Base-by-base conservation (phyloP, 1,284 basidiomycete genomes). In the Malassezia arunalokei region DNA sequence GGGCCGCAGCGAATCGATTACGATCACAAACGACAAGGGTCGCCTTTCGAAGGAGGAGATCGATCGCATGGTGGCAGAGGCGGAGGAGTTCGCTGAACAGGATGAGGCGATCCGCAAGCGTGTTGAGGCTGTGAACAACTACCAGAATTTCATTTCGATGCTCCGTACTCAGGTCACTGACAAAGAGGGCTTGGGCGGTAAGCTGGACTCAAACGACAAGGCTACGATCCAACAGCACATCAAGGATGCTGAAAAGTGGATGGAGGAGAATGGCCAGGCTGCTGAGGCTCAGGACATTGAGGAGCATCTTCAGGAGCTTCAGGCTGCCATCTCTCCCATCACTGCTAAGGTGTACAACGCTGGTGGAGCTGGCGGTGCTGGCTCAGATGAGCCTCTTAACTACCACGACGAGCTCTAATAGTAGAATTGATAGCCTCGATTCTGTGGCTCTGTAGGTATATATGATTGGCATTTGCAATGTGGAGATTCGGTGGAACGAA, bases 181-280 rank as follows among this genome's bases (percentile, higher is more conserved):
- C 66, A 71, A 70, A 62, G 69, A 70, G 51, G 69, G 69, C 44
- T 63, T 72, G n/a, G 71, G 69, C 31, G 67, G 61, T 51, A 72
- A 71, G 64, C 64, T 72, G 48, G 70, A 71, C 58, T 62, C 65
- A 59, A 60, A 63, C 28, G 69, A 73, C 66, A 73, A 73, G 68
- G 64, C 68, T 29, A 61, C 66, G 5, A 64, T 73, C 57, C 64
- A 70, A 55, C 47, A 51, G 49, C 67, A 65, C 45, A 60, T 73
- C 59, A 70, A 71, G 65, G 71, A 72, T 44, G 62, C 65, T 40
- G 68, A 72, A 49, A 53, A 58, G 40, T 73, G 70, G 70, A 56
- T 73, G 44, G 68, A 73, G 57, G 70, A 73, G 61, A 71, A 73
- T 57, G 59, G 57, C 49, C 56, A 63, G 52, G 61, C 56, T 47